Conservation (phyloP, 768 basidiomycete species). For the Boletus edulis region DNA sequence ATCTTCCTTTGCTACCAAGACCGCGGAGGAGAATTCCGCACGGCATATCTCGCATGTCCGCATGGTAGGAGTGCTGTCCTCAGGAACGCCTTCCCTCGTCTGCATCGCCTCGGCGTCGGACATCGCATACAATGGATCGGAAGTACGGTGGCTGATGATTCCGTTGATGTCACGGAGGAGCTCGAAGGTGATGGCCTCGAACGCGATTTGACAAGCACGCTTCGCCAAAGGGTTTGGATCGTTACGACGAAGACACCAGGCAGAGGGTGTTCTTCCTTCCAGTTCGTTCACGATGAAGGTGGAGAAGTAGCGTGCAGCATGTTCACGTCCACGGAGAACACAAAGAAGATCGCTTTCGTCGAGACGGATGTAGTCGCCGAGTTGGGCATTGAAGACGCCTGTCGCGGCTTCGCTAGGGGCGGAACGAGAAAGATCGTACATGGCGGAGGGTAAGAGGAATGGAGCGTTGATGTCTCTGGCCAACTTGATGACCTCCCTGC, state of each 20-base stretch:
- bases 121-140: constrained; percentile 71
- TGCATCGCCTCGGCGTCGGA: constrained; percentile 67
- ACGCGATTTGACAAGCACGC: constrained; percentile 66
- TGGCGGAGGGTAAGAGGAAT: constrained; percentile 68
- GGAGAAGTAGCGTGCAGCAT: constrained; percentile 69
- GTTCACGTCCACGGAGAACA: constrained; percentile 68
- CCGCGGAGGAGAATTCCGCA: constrained; percentile 57
- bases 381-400: constrained; percentile 43
- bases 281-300: constrained; percentile 75
- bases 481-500: constrained; percentile 64
- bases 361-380: constrained; percentile 37
- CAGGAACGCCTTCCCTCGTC: constrained; percentile 45
- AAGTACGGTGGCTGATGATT: constrained; percentile 59
- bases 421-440: constrained; percentile 76
- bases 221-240: constrained; percentile 43
- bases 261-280: constrained; percentile 57
- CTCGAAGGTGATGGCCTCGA: constrained; percentile 73
- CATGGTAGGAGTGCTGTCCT: constrained; percentile 42
- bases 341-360: constrained; percentile 54
- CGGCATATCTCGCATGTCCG: constrained; percentile 66
- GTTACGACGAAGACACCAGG: constrained; percentile 47
- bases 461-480: constrained; percentile 54
- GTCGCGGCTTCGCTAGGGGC: constrained; percentile 58
- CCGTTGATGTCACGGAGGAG: constrained; percentile 73
- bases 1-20: constrained; percentile 57